Evolutionary conservation across 805 yeast genomes (phyloP), one percentile per base, ranked within the genome.

Genomic region (Saccharomyces mikatae): DNA sequence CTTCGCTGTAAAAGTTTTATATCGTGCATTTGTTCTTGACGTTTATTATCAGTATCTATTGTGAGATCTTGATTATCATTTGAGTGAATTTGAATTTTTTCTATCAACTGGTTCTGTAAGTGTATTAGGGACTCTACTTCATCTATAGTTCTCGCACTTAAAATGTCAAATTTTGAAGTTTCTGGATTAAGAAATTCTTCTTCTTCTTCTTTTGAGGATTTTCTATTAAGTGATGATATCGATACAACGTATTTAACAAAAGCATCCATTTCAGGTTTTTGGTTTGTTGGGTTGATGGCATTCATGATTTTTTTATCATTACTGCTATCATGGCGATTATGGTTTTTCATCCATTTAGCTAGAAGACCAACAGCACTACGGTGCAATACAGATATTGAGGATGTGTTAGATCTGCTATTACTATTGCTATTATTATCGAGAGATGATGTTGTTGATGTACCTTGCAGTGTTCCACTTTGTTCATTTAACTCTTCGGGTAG

Each of bases 111-210:
- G 56, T 74, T 72, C 61, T 80, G 82, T 60, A 75, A 74, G 10
- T 81, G 63, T 4, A 81, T 73, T 49, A 82, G 68, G 57, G 69
- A 77, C 61, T 83, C 86, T 49, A 84, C 78, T 64, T 87, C 91
- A 59, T 82, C 86, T 28, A 85, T 77, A 2, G 87, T 82, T 63
- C 89, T 74, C 2, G 89, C 89, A 66, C 89, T 82, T 54, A 87
- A 68, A 8, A 84, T 71, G 67, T 86, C 92, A 55, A 82, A 76
- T 59, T 82, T 77, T 1, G 69, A 60, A n/a, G 60, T 52, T 22
- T 56, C 52, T 2, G 56, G 46, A 46, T 54, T 53, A 14, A 41
- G 14, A 8, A 59, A 51, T n/a, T 57, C 55, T 41, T 56, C 62
- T 11, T 55, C 53, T 10, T 31, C 47, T 22, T 53, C 56, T n/a